These are phyloP conservation scores for Globisporangium viniferum DNA, from an alignment of 352 stramenopile species.

Conservation along the genomic window DNA sequence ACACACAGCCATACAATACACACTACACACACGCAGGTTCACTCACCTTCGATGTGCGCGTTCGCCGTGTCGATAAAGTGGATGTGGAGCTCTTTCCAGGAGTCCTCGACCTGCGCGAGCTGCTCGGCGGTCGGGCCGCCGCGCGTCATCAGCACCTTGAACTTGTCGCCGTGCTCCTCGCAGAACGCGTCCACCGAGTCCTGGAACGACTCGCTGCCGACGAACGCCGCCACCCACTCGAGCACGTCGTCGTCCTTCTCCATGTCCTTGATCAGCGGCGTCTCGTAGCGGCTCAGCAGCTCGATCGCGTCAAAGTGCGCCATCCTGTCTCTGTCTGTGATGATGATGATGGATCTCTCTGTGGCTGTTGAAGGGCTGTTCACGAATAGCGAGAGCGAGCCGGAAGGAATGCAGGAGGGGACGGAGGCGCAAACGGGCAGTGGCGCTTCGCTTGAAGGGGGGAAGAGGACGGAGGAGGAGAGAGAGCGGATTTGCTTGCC, in stretches of 20 bases:
- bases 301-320: slow-evolving; percentile 76
- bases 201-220: slow-evolving; percentile 71
- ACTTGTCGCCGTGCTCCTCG: slow-evolving; percentile 51
- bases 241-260: slow-evolving; percentile 74
- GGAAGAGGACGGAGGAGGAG: background rate
- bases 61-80: slow-evolving; percentile 71
- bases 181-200: slow-evolving; percentile 63
- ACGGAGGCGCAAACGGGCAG: background rate
- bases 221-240: slow-evolving; percentile 73
- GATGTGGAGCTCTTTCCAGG: slow-evolving; percentile 67
- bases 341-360: background rate
- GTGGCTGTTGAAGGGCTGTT: background rate
- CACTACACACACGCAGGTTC: background rate
- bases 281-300: slow-evolving; percentile 74
- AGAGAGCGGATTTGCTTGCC: slow-evolving; percentile 1
- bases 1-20: background rate
- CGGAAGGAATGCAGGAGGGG: background rate
- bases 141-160: slow-evolving; percentile 60
- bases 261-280: slow-evolving; percentile 81
- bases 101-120: slow-evolving; percentile 56
- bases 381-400: background rate
- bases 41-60: slow-evolving; percentile 50
- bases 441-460: background rate
- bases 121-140: slow-evolving; percentile 54
- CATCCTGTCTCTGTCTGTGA: slow-evolving; percentile 7